Base-by-base conservation (phyloP, 176 grass and related monocot species). In the Oryza nivara region DNA sequence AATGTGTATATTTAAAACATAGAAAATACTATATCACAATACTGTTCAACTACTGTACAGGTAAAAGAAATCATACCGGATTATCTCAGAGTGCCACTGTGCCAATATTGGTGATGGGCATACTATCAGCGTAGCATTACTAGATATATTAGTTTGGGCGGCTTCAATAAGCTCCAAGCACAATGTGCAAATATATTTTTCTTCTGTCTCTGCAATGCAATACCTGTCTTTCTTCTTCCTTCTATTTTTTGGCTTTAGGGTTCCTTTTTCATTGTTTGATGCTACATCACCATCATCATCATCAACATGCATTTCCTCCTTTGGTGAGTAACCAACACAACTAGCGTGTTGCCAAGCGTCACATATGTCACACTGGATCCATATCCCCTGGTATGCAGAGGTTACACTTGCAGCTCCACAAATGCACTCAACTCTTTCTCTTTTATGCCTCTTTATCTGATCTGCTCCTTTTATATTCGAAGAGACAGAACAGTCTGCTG, bases 271-370 rank as follows among this genome's bases (percentile, higher is more conserved):
- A 36, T 54, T 72, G 44, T 48, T 83, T 84, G 44, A 86, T 79
- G 54, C 45, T 66, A 10, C 48, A 61, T 34, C 72, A 84, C 88
- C 51, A 60, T 60, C 9, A n/a, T 79, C 79, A 86, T 90, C 85
- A 80, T 64, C 46, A 68, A 67, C 79, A 84, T 69, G 28, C 80
- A 88, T 83, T 68, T 83, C 61, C 75, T 83, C 71, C 73, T 93
- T 93, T 34, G 87, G 82, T 67, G 79, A 68, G 79, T 90, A 98
- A 76, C 91, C 95, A 86, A 98, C 92, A 88, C 95, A 98, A 86
- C 92, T 78, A 69, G 91, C 92, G 45, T 98, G 95, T 76, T 98
- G 95, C 95, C 95, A 98, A 72, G 95, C 91, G 80, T 98, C 95
- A 92, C 95, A 98, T 26, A 85, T 78, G 76, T 98, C 92, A 68